These are phyloP conservation scores for Yamadazyma nakazawae DNA, from an alignment of 805 yeast species.

Conservation along the genomic window DNA sequence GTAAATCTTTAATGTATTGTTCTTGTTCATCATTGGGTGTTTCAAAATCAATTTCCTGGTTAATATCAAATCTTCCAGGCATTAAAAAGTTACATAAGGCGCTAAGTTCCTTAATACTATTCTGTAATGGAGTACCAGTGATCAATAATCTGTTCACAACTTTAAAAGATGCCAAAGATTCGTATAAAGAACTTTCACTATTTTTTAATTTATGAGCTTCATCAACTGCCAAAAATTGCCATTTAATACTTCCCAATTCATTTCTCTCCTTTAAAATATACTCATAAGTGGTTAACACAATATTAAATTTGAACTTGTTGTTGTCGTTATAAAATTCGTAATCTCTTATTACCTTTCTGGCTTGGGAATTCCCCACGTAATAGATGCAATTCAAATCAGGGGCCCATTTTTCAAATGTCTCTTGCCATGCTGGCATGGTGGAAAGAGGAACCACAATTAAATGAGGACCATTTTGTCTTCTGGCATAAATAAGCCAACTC, in stretches of 20 bases:
- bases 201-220: conserved; percentile 97
- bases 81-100: conserved; percentile 91
- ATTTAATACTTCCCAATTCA: conserved; percentile 76
- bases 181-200: conserved; percentile 90
- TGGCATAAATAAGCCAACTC: conserved; percentile 91
- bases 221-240: conserved; percentile 98
- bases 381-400: conserved; percentile 93
- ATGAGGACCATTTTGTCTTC: conserved; percentile 97
- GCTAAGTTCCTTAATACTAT: conserved; percentile 90
- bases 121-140: conserved; percentile 98
- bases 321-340: conserved; percentile 71
- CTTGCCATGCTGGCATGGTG: conserved; percentile 99
- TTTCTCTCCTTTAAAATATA: conserved; percentile 85
- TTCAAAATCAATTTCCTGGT: conserved; percentile 93
- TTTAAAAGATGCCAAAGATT: conserved; percentile 76
- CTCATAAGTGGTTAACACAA: conserved; percentile 93
- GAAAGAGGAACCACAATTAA: conserved; percentile 93
- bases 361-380: conserved; percentile 86
- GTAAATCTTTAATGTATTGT: conserved; percentile 80
- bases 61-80: conserved; percentile 91
- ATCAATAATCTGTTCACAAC: conserved; percentile 82
- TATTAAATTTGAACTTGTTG: conserved; percentile 77
- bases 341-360: conserved; percentile 79
- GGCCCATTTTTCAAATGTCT: conserved; percentile 95
- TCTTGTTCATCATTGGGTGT: conserved; percentile 86